Percentiles rank a stretch among this genome's conserved stretches.
These are phyloP conservation scores for Discostella stelligeroides DNA, from an alignment of 108 stramenopile genomes.

Conservation along the genomic window DNA sequence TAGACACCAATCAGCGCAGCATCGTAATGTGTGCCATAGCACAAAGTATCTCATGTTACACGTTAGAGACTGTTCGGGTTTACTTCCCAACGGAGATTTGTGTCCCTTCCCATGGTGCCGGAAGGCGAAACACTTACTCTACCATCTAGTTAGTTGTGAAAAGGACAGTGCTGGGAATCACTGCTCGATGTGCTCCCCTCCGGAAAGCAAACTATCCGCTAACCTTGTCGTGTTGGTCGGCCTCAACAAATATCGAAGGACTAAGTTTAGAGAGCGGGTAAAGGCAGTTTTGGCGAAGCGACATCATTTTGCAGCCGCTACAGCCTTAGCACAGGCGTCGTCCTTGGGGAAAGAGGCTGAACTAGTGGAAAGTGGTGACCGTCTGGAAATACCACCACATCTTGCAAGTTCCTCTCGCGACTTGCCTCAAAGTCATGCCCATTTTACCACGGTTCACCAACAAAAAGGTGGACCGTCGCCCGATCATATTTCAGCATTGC, in stretches of 20 bases:
- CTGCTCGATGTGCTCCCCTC: conserved; percentile 70
- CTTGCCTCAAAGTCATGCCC: not conserved
- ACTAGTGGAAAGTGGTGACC: not conserved
- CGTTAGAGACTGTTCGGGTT: conserved; percentile 89
- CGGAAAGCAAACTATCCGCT: conserved; percentile 39
- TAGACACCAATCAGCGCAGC: conserved; percentile 70
- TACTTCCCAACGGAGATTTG: conserved; percentile 73
- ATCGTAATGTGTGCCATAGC: conserved; percentile 79
- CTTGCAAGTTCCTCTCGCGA: no score
- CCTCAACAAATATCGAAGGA: conserved; percentile 63
- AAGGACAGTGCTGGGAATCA: conserved; percentile 26
- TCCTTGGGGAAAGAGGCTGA: conserved; percentile 2
- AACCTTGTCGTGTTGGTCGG: conserved; percentile 61
- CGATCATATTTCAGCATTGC: not conserved
- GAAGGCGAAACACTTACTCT: conserved; percentile 86
- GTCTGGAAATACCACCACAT: not conserved
- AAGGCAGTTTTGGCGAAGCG: conserved; percentile 35
- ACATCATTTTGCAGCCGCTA: conserved; percentile 14
- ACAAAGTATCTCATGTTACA: conserved; percentile 92
- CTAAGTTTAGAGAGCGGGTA: conserved; percentile 47
- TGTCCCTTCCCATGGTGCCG: conserved; percentile 96
- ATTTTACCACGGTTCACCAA: not conserved
- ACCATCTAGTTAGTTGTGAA: conserved; percentile 80
- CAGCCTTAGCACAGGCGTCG: conserved; percentile 1
- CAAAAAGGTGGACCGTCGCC: not conserved